Percentiles rank a stretch among this genome's conserved stretches.
These are phyloP conservation scores for Pinus albicaulis DNA, from an alignment of 75 land plant genomes.

Conservation along the genomic window DNA sequence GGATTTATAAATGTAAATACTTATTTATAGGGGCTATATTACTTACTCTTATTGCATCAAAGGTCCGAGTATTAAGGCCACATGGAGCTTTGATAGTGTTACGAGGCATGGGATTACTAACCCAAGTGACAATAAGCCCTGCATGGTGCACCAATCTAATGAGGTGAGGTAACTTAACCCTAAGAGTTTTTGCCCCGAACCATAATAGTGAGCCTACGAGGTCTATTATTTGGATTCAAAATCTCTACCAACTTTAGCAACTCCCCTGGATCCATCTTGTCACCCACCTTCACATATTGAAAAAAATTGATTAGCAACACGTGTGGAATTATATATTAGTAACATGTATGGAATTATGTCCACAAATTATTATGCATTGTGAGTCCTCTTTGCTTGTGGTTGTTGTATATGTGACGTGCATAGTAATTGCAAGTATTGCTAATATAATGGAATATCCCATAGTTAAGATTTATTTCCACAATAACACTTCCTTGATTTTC, in stretches of 20 bases:
- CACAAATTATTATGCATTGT: too few species aligned
- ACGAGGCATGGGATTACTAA: slow-evolving; percentile 89
- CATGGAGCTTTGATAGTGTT: slow-evolving; percentile 76
- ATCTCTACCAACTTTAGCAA: slow-evolving; percentile 73
- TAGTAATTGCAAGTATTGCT: too few species aligned
- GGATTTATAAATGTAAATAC: too few species aligned
- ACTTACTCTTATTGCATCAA: slow-evolving; percentile 61
- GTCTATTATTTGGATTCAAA: slow-evolving; percentile 72
- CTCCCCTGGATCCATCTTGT: slow-evolving; percentile 81
- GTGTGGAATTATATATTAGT: too few species aligned
- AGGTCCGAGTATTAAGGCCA: slow-evolving; percentile 72
- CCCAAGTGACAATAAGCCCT: slow-evolving; percentile 81
- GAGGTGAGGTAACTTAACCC: slow-evolving; percentile 68
- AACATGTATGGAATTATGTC: too few species aligned
- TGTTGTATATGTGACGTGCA: too few species aligned
- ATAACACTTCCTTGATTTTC: too few species aligned
- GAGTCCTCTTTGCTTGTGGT: too few species aligned
- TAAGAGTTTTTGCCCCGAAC: slow-evolving; percentile 63
- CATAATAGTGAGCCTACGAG: slow-evolving; percentile 70
- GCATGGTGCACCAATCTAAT: slow-evolving; percentile 71
- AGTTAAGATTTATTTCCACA: too few species aligned
- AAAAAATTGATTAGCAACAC: too few species aligned
- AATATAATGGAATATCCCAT: too few species aligned
- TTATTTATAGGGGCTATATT: too few species aligned
- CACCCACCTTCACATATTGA: slow-evolving; percentile 49